Conservation (phyloP, 2,329 filamentous ascomycete species). For the Xylariaceae sp. region DNA sequence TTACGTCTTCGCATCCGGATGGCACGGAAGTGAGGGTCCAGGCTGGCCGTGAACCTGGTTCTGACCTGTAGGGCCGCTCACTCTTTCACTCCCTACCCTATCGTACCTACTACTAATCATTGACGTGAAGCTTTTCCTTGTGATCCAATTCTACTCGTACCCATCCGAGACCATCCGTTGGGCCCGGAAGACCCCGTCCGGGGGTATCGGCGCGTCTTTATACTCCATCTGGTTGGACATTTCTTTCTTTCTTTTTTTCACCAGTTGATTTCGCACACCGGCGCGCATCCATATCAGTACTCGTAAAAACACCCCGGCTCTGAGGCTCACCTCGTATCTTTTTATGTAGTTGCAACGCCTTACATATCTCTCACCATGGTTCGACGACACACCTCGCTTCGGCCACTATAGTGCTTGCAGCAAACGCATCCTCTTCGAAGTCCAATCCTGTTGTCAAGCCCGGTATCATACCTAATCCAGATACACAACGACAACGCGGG, state of each 20-base stretch:
- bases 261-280: background rate
- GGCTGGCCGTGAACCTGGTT: background rate
- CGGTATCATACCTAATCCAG: background rate
- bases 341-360: too few relatives aligned
- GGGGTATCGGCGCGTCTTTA: background rate
- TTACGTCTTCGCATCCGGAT: slow-evolving; percentile 8
- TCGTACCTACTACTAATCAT: too few relatives aligned
- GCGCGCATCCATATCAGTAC: background rate
- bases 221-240: background rate
- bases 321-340: background rate
- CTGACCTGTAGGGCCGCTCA: background rate
- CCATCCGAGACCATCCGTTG: background rate
- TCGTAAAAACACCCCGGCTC: background rate
- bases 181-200: background rate
- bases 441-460: background rate
- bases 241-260: background rate
- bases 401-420: background rate
- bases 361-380: slow-evolving; percentile 1
- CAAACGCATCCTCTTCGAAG: background rate
- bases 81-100: background rate
- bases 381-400: slow-evolving; percentile 1
- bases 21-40: slow-evolving; percentile 4
- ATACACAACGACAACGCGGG: too few relatives aligned
- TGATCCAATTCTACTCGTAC: background rate
- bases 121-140: background rate